Conservation (phyloP, 306 rosid genomes). For the Lathyrus oleraceus region DNA sequence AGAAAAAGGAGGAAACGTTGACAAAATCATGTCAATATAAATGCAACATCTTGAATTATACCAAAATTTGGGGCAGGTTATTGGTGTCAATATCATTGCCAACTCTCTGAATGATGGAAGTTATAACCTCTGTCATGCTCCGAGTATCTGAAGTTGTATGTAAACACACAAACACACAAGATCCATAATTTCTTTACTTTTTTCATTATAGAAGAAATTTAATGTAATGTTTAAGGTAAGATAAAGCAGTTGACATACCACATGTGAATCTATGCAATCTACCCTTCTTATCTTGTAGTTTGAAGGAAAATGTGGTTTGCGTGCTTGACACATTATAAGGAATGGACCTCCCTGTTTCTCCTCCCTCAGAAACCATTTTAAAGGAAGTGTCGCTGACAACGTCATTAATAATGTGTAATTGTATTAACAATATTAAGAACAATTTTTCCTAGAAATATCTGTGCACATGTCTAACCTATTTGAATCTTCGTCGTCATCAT, state of each 20-base stretch:
- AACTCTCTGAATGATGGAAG: slow-evolving; percentile 76
- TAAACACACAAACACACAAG: slow-evolving; percentile 27
- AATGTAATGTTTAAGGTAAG: not conserved
- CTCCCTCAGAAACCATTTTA: slow-evolving; percentile 74
- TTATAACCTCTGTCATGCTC: slow-evolving; percentile 73
- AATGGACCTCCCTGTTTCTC: slow-evolving; percentile 58
- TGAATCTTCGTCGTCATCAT: slow-evolving; percentile 72
- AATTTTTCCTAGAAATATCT: slow-evolving; percentile 6
- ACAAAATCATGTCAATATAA: slow-evolving; percentile 3
- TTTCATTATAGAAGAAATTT: not conserved
- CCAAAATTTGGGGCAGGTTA: slow-evolving; percentile 84
- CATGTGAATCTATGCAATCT: slow-evolving; percentile 81
- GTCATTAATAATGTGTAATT: slow-evolving; percentile 34
- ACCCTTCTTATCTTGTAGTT: slow-evolving; percentile 78
- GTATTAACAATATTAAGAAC: slow-evolving; percentile 9
- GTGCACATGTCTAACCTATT: slow-evolving; percentile 58
- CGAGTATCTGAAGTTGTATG: slow-evolving; percentile 62
- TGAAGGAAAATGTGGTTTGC: slow-evolving; percentile 61
- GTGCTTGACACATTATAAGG: slow-evolving; percentile 42
- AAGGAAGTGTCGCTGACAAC: slow-evolving; percentile 70
- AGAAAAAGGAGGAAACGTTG: not conserved
- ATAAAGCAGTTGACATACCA: slow-evolving; percentile 52
- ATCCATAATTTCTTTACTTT: not conserved
- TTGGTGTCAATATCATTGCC: slow-evolving; percentile 72
- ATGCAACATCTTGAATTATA: slow-evolving; percentile 37